These are phyloP conservation scores for Aspergillus novoparasiticus DNA, from an alignment of 2,329 filamentous ascomycete genomes.

Conservation along the genomic window DNA sequence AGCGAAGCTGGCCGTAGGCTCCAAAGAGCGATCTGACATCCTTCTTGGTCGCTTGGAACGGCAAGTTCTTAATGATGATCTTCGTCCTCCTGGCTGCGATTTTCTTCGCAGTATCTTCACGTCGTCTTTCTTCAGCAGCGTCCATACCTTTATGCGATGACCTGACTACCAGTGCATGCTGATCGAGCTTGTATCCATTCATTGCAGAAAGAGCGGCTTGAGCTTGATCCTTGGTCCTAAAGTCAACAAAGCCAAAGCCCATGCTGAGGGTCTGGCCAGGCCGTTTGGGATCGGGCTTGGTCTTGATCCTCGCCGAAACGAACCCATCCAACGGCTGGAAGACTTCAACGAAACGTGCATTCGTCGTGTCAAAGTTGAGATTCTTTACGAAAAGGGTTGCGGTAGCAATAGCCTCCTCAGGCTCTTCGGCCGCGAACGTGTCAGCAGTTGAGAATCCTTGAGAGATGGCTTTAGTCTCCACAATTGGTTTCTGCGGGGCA, in stretches of 20 bases:
- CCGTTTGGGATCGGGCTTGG: conserved; percentile 88
- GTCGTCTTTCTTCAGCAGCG: conserved; percentile 81
- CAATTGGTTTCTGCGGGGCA: conserved; percentile 32
- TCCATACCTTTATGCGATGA: conserved; percentile 85
- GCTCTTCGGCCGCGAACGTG: conserved; percentile 45
- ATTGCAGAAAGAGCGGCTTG: conserved; percentile 79
- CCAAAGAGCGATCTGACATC: conserved; percentile 84
- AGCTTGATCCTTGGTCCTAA: conserved; percentile 75
- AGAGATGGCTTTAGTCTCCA: conserved; percentile 35
- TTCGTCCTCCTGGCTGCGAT: conserved; percentile 77
- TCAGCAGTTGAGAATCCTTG: conserved; percentile 47
- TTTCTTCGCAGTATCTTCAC: conserved; percentile 82
- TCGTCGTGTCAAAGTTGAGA: conserved; percentile 87
- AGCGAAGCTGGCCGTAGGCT: conserved; percentile 87
- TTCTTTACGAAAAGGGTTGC: conserved; percentile 93
- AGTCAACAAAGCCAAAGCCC: conserved; percentile 96
- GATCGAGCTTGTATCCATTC: conserved; percentile 85
- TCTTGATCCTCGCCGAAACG: conserved; percentile 86
- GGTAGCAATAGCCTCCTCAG: conserved; percentile 55
- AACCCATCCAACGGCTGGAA: conserved; percentile 87
- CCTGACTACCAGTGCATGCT: conserved; percentile 81
- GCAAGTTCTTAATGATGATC: conserved; percentile 96
- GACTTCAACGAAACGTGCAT: conserved; percentile 70
- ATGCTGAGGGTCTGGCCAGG: conserved; percentile 87
- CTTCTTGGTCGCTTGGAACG: conserved; percentile 92